phyloP scores from a whole-genome alignment of 148 eudicot genomes.

The Camellia granthamiana region DNA sequence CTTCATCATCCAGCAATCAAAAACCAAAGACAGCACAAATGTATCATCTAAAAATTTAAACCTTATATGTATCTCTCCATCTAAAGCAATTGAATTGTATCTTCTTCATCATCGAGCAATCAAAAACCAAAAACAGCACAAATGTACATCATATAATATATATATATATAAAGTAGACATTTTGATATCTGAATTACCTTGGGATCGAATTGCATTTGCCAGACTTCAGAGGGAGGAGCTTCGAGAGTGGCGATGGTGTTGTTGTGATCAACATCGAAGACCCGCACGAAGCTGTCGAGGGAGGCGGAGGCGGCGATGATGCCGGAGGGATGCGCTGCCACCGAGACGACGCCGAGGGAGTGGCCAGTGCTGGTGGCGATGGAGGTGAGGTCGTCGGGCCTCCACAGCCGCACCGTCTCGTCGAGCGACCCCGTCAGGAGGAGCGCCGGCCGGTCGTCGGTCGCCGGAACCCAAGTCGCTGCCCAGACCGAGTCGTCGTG shows the following conservation, averaged over 20 bases:
- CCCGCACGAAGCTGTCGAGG: conserved; percentile 82
- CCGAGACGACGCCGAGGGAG: conserved; percentile 73
- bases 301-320: conserved; percentile 88
- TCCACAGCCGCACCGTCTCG: conserved; percentile 80
- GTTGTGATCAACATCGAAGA: conserved; percentile 75
- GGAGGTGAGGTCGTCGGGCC: conserved; percentile 57
- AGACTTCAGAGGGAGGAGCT: conserved; percentile 85
- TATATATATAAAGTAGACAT: too few relatives aligned
- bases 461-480: conserved; percentile 77
- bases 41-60: too few relatives aligned
- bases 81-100: not conserved
- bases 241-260: conserved; percentile 78
- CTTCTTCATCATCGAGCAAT: not conserved
- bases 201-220: conserved; percentile 88
- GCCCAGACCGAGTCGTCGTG: conserved; percentile 89
- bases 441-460: conserved; percentile 45
- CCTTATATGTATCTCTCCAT: too few relatives aligned
- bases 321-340: conserved; percentile 89
- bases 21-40: not conserved
- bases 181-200: conserved; percentile 31
- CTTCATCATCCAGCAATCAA: not conserved
- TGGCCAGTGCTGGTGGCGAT: conserved; percentile 49
- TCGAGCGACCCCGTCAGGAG: conserved; percentile 91
- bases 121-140: not conserved
- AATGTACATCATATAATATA: too few relatives aligned